These are phyloP conservation scores for Venturia nashicola DNA, from an alignment of 2,329 filamentous ascomycete species.

Conservation along the genomic window DNA sequence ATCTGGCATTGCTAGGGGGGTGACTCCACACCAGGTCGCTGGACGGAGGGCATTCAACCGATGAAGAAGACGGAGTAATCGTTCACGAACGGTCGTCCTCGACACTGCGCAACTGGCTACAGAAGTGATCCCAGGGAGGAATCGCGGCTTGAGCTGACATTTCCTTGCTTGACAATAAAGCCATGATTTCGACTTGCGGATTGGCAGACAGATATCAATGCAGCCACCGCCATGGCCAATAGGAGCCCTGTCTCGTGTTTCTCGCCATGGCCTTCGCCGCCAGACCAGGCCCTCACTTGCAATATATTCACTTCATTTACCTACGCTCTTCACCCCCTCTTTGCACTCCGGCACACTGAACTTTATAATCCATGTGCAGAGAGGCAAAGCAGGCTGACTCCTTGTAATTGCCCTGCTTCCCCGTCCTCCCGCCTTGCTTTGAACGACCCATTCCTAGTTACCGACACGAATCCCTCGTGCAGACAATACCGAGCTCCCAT, in stretches of 20 bases:
- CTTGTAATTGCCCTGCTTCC: not conserved
- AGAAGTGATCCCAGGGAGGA: not conserved
- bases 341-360: not conserved
- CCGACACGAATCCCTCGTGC: not conserved
- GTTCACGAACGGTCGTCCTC: not conserved
- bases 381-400: not conserved
- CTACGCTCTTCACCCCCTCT: not conserved
- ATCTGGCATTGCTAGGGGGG: not conserved
- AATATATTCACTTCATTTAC: constrained; percentile 2
- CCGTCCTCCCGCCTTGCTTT: not conserved
- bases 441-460: not conserved
- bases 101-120: not conserved
- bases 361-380: not conserved
- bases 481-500: not conserved
- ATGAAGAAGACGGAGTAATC: not conserved
- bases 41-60: not conserved
- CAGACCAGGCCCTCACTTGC: not conserved
- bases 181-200: not conserved
- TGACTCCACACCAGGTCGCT: not conserved
- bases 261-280: not conserved
- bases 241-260: not conserved
- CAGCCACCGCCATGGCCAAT: not conserved
- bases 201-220: not conserved
- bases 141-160: not conserved
- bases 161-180: not conserved